Evolutionary conservation across 306 rosid genomes (phyloP).

Genomic region (Dryas drummondii): DNA sequence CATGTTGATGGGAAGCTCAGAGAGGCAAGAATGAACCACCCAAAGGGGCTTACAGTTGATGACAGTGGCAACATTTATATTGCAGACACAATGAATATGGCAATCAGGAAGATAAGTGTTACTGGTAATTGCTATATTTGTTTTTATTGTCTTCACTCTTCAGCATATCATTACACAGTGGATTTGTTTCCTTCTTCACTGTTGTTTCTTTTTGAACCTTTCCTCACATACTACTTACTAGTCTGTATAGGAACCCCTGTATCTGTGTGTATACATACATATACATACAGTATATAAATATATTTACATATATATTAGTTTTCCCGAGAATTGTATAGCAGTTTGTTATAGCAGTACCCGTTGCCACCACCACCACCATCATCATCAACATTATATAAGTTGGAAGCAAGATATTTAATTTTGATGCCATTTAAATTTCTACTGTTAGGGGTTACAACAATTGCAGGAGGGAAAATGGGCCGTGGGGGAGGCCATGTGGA

Average conservation of each 20-base stretch:
- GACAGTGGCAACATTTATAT: constrained; percentile 88
- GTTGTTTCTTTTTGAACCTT: not conserved
- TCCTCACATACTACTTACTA: not conserved
- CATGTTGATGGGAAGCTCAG: constrained; percentile 83
- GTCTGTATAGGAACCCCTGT: not conserved
- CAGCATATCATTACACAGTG: not conserved
- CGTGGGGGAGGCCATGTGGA: constrained; percentile 81
- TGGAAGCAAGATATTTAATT: not conserved
- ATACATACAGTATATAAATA: not conserved
- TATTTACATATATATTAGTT: not conserved
- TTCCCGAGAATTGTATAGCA: not conserved
- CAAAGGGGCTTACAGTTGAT: constrained; percentile 85
- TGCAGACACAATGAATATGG: constrained; percentile 86
- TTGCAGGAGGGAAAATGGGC: constrained; percentile 86
- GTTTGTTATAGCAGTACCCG: not conserved
- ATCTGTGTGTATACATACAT: not conserved
- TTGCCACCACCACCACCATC: not conserved
- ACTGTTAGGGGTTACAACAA: constrained; percentile 76
- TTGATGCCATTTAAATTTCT: constrained; percentile 24
- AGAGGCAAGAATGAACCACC: constrained; percentile 87
- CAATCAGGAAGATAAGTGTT: constrained; percentile 89
- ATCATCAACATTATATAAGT: not conserved
- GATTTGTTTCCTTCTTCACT: not conserved
- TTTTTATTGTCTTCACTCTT: constrained; percentile 2
- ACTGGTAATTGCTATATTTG: constrained; percentile 46